Percentiles rank a stretch among this genome's conserved stretches.
Conservation (phyloP, 2,329 filamentous ascomycete genomes). For the Paraphaeosphaeria minitans region DNA sequence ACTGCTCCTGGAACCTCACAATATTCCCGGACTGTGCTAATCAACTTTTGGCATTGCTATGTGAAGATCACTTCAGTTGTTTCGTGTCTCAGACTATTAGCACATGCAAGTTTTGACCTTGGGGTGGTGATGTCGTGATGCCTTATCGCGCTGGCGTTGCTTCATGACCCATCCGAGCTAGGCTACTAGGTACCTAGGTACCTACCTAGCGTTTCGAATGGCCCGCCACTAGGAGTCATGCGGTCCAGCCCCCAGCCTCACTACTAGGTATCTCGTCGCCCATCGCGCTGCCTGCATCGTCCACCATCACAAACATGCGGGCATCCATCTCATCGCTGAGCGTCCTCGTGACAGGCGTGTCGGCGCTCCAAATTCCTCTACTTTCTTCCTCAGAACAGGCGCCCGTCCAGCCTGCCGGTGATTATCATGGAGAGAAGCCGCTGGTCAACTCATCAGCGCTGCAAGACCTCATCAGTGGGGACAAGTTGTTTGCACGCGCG, state of each 20-base stretch:
- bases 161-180: background rate
- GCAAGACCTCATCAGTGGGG: slow-evolving; percentile 43
- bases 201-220: slow-evolving; percentile 6
- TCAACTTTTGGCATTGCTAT: too few relatives aligned
- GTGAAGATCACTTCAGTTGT: too few relatives aligned
- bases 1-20: too few relatives aligned
- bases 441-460: slow-evolving; percentile 43
- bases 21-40: too few relatives aligned
- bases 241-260: slow-evolving; percentile 4
- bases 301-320: slow-evolving; percentile 29
- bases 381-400: slow-evolving; percentile 32
- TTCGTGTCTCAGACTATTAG: too few relatives aligned
- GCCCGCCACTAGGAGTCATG: slow-evolving; percentile 2
- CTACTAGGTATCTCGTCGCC: background rate
- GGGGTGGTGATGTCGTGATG: background rate
- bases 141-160: background rate
- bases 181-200: too few relatives aligned
- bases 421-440: slow-evolving; percentile 27
- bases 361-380: slow-evolving; percentile 39
- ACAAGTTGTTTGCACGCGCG: slow-evolving; percentile 38
- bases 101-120: background rate
- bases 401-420: slow-evolving; percentile 27
- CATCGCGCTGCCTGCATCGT: slow-evolving; percentile 9
- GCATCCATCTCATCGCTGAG: slow-evolving; percentile 34
- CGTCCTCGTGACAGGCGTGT: slow-evolving; percentile 31